These are phyloP conservation scores for Micromonas pusilla DNA, from an alignment of 139 green algal genomes.

Conservation along the genomic window DNA sequence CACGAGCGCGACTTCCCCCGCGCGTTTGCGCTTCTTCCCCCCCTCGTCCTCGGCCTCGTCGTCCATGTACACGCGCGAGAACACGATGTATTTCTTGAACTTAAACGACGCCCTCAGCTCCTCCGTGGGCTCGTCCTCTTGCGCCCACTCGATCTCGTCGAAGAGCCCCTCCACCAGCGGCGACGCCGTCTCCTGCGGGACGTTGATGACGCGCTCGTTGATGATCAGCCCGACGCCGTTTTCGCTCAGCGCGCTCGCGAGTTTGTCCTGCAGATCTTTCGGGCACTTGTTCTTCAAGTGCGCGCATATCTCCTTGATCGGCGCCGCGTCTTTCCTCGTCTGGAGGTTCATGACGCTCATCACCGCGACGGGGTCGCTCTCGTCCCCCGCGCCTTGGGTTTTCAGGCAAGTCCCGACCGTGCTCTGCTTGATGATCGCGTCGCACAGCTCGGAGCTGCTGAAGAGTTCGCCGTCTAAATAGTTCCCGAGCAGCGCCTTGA, in stretches of 20 bases:
- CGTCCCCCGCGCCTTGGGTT: conserved; percentile 42
- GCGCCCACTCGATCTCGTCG: conserved; percentile 35
- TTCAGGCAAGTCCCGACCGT: conserved; percentile 72
- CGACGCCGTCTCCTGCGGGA: conserved; percentile 38
- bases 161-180: conserved; percentile 27
- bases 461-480: conserved; percentile 68
- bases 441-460: conserved; percentile 53
- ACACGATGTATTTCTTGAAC: conserved; percentile 32
- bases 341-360: conserved; percentile 58
- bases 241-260: conserved; percentile 9
- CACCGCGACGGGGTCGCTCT: conserved; percentile 67
- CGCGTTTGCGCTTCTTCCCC: conserved; percentile 8
- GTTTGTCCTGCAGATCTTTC: conserved; percentile 6
- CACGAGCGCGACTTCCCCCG: neutral
- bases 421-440: conserved; percentile 64
- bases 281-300: conserved; percentile 24
- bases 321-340: conserved; percentile 26
- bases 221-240: conserved; percentile 54
- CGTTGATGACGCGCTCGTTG: conserved; percentile 80
- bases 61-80: neutral
- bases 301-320: conserved; percentile 20
- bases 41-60: neutral
- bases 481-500: conserved; percentile 59
- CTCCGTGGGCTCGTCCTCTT: conserved; percentile 32
- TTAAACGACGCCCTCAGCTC: conserved; percentile 26